Conservation (phyloP, 2,329 filamentous ascomycete genomes). For the Alternaria gansuensis region DNA sequence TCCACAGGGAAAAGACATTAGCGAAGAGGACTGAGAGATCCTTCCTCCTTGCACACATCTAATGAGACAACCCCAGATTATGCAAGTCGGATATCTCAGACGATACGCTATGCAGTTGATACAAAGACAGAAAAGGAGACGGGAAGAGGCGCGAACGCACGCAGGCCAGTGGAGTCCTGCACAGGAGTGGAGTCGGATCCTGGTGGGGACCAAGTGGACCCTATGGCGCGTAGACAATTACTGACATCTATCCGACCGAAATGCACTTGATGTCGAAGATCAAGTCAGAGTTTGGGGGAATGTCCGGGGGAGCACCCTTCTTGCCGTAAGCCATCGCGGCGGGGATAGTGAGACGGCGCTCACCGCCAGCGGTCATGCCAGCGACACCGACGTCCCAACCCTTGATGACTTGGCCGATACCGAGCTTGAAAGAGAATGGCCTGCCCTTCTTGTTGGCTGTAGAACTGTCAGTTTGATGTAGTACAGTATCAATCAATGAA, state of each 20-base stretch:
- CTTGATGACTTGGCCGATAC: slow-evolving; percentile 95
- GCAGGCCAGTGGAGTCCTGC: slow-evolving; percentile 32
- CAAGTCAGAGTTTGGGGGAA: slow-evolving; percentile 89
- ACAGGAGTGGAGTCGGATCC: slow-evolving; percentile 43
- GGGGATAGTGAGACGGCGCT: slow-evolving; percentile 91
- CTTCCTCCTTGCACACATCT: slow-evolving; percentile 54
- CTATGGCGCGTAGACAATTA: slow-evolving; percentile 25
- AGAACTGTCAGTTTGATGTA: slow-evolving; percentile 31
- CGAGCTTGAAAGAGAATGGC: slow-evolving; percentile 95
- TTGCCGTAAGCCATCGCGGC: slow-evolving; percentile 88
- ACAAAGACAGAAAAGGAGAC: slow-evolving; percentile 32
- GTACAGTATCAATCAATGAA: background rate
- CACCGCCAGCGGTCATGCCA: slow-evolving; percentile 92
- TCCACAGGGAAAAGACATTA: slow-evolving; percentile 19
- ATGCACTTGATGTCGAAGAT: slow-evolving; percentile 78
- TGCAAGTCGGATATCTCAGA: slow-evolving; percentile 56
- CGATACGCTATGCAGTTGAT: slow-evolving; percentile 47
- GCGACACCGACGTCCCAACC: slow-evolving; percentile 95
- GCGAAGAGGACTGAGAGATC: slow-evolving; percentile 48
- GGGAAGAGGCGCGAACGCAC: slow-evolving; percentile 31
- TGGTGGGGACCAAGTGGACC: slow-evolving; percentile 35
- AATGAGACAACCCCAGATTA: slow-evolving; percentile 40
- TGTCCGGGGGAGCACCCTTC: slow-evolving; percentile 76
- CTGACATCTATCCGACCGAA: slow-evolving; percentile 54
- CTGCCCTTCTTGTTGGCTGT: slow-evolving; percentile 98